A percentile compares a stretch with the other conserved stretches of the same genome.
phyloP scores from a whole-genome alignment of 768 basidiomycete genomes.

The Wakefieldia striispora region DNA sequence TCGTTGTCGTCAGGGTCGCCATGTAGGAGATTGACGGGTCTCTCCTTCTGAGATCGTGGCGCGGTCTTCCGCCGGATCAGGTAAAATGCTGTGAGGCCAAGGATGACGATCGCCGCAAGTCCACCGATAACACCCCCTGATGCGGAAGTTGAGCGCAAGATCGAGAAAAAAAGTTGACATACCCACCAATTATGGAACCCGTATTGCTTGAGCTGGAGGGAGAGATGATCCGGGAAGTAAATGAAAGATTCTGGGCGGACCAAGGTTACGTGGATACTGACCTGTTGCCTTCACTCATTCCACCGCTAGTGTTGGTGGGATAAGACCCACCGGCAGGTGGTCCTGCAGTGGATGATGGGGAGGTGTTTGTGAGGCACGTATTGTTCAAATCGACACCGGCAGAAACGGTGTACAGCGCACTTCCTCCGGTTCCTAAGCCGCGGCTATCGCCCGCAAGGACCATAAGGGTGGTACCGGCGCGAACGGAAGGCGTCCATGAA shows the following conservation, averaged over 20 bases:
- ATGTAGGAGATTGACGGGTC: conserved; percentile 66
- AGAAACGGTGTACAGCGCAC: conserved; percentile 53
- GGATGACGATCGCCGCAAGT: conserved; percentile 45
- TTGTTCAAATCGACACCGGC: conserved; percentile 47
- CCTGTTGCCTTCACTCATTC: conserved; percentile 29
- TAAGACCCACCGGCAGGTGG: conserved; percentile 72
- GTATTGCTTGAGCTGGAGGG: conserved; percentile 35
- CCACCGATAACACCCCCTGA: conserved; percentile 58
- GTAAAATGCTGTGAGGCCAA: conserved; percentile 43
- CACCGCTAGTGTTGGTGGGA: conserved; percentile 50
- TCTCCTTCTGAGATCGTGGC: conserved; percentile 45
- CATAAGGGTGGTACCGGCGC: conserved; percentile 63
- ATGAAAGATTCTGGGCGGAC: no score
- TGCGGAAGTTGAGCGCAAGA: conserved; percentile 6
- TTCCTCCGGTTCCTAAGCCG: conserved; percentile 70
- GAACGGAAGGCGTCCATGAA: conserved; percentile 61
- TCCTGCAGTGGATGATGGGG: conserved; percentile 78
- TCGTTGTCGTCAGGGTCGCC: conserved; percentile 52
- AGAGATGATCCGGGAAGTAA: no score
- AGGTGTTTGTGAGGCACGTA: conserved; percentile 54
- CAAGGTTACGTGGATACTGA: conserved; percentile 11
- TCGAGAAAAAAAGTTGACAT: not conserved
- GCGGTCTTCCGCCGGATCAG: conserved; percentile 48
- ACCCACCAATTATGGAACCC: conserved; percentile 51
- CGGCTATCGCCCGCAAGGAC: conserved; percentile 65